Base-by-base conservation (phyloP, 202 grass and related monocot species). In the Zizania palustris region DNA sequence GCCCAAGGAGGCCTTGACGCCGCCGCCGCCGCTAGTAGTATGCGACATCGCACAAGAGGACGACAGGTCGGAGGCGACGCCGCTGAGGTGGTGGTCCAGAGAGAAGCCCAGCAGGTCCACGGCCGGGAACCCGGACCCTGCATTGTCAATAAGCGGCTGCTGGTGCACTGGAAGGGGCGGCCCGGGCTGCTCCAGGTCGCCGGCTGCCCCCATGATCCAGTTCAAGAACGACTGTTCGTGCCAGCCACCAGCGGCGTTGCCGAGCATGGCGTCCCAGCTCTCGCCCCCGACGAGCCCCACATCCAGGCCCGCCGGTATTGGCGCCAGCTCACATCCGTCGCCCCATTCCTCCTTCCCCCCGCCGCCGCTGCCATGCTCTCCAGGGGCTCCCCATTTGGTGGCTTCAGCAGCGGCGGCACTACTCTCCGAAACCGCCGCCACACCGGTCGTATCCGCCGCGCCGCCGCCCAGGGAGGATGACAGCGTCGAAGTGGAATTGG, bases 181-280 rank as follows among this genome's bases (percentile, higher is more conserved):
- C 13, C 28, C 76, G 2, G 75, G 75, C 80, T 69, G 77, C 41
- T 67, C 83, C 69, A 70, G 54, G 53, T 90, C 86, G 16, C 91
- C 93, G 15, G 80, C 85, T 4, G 86, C 90, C 13, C 87, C 93
- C 81, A 93, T 91, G 85, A 93, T 85, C 93, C 93, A 97, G 82
- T 91, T 85, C 50, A 97, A 71, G 71, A 97, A 97, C 48, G 83
- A 85, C 85, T 97, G 93, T 60, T 90, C 88, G 67, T 86, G 93
- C 4, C 71, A 78, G 0, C 76, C 69, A 3, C 73, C 85, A 14
- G 72, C 86, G 3, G 85, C 68, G 65, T 19, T 86, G 28, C 83
- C 80, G 66, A 96, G 83, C 78, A 84, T 85, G 67, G 84, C 65
- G 11, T 97, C 90, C 93, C 93, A 97, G 42, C 69, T 77, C 14